Evolutionary conservation across 1,284 basidiomycete species (phyloP).

Genomic region (Cutaneotrichosporon cutaneum): DNA sequence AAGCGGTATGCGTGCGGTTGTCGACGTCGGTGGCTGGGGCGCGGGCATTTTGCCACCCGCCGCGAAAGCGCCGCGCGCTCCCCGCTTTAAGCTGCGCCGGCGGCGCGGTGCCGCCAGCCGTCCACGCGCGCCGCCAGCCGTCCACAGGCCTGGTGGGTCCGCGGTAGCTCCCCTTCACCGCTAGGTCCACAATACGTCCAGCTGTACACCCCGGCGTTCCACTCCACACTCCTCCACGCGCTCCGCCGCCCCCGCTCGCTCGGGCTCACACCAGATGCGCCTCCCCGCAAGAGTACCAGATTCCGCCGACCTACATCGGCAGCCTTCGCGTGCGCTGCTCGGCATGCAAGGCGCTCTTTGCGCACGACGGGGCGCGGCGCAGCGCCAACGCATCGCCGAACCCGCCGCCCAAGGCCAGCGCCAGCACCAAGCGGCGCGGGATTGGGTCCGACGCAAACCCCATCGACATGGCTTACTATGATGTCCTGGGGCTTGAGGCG

Average conservation of each 20-base stretch:
- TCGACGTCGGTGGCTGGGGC: background rate
- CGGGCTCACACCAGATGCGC: constrained; percentile 56
- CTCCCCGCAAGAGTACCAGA: constrained; percentile 67
- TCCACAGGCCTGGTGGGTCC: too few relatives aligned
- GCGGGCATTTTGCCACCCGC: background rate
- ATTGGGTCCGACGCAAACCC: constrained; percentile 81
- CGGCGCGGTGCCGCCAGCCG: too few relatives aligned
- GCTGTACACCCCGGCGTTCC: too few relatives aligned
- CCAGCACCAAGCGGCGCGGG: constrained; percentile 60
- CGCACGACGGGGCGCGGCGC: constrained; percentile 35
- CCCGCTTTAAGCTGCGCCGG: too few relatives aligned
- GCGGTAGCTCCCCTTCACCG: too few relatives aligned
- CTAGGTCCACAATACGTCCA: too few relatives aligned
- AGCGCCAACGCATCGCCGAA: constrained; percentile 1
- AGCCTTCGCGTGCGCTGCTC: constrained; percentile 70
- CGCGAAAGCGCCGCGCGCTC: background rate
- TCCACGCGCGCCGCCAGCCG: too few relatives aligned
- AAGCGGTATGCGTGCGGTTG: background rate
- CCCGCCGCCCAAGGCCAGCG: constrained; percentile 6
- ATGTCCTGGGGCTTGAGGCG: constrained; percentile 47
- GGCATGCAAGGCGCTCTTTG: constrained; percentile 53
- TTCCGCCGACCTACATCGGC: constrained; percentile 65
- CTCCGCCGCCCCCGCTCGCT: background rate
- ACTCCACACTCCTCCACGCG: background rate
- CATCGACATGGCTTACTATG: constrained; percentile 84